Base-by-base conservation (phyloP, 75 land plant species). In the Sequoia sempervirens region DNA sequence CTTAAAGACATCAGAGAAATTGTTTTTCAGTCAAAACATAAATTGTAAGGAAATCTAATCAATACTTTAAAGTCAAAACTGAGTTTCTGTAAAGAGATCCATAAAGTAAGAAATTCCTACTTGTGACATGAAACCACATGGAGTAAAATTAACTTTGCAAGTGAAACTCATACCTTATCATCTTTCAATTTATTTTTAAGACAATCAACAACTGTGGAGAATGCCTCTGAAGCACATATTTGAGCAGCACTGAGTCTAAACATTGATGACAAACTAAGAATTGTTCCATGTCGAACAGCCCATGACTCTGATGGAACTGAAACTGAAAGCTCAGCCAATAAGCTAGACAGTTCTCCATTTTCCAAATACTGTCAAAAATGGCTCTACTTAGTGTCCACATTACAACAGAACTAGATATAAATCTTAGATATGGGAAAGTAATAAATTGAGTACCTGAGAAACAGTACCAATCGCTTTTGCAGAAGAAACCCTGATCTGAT, bases 251-350 rank as follows among this genome's bases (percentile, higher is more conserved):
- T 86, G 83, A 94, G 95, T 70, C 93, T 84, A 66, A 93, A 84
- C 40, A 95, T 82, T 26, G 99, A 88, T 12, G 97, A 88, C 30
- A 98, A 34, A n/a, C 93, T 75, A 5, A 93, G 91, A 5, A 93
- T 84, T 26, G 90, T 84, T n/a, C 99, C 99, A 93, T 96, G 99
- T 30, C 97, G 86, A 43, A 90, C 84, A 43, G 83, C 82, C 99
- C 96, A 96, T 73, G 64, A 80, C 81, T 89, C 70, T 52, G 97
- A 91, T 30, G 90, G 80, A 43, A 85, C 88, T 26, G 86, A 52
- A 38, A 74, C 82, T 82, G 85, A 66, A 37, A 98, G 76, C 46
- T 81, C 82, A 37, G 90, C 84, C 88, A 96, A 84, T 64, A 93
- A 81, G 79, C 88, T 84, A n/a, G 69, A 5, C 11, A 96, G 85